These are phyloP conservation scores for Epichloe sp. DNA, from an alignment of 2,329 filamentous ascomycete genomes.

Conservation along the genomic window DNA sequence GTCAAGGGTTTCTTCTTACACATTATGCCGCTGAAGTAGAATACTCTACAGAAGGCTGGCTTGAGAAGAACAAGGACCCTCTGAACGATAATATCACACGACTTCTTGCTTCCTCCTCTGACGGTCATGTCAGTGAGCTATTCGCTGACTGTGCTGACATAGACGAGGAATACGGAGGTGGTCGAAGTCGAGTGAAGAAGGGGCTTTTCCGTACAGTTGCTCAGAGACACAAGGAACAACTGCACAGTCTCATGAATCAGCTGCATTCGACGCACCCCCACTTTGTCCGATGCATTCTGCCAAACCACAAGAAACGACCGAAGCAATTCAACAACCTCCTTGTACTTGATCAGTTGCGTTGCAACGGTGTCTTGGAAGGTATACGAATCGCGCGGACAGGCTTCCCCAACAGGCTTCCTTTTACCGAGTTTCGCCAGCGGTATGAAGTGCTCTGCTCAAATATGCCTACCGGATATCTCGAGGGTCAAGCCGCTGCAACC, in stretches of 20 bases:
- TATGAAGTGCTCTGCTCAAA: constrained; percentile 88
- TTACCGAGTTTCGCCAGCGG: constrained; percentile 85
- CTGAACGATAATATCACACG: constrained; percentile 94
- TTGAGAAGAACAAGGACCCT: constrained; percentile 98
- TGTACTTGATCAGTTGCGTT: constrained; percentile 94
- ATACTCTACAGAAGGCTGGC: constrained; percentile 87
- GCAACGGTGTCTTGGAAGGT: constrained; percentile 97
- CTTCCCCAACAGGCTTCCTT: constrained; percentile 86
- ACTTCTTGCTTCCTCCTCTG: constrained; percentile 66
- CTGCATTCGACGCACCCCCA: constrained; percentile 94
- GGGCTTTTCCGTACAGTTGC: constrained; percentile 94
- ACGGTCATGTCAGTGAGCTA: constrained; percentile 70
- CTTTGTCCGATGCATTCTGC: constrained; percentile 94
- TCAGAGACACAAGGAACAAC: constrained; percentile 92
- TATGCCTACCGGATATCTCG: constrained; percentile 81
- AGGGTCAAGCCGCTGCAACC: constrained; percentile 73
- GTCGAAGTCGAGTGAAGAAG: constrained; percentile 80
- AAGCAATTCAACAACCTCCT: constrained; percentile 85
- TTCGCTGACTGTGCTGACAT: constrained; percentile 79
- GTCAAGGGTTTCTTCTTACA: constrained; percentile 87
- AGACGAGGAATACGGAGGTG: constrained; percentile 58
- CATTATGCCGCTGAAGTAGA: constrained; percentile 98
- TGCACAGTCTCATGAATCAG: constrained; percentile 91
- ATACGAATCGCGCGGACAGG: constrained; percentile 94
- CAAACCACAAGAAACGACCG: constrained; percentile 93